Conservation (phyloP, 208 protist genomes). For the Crithidia thermophila region DNA sequence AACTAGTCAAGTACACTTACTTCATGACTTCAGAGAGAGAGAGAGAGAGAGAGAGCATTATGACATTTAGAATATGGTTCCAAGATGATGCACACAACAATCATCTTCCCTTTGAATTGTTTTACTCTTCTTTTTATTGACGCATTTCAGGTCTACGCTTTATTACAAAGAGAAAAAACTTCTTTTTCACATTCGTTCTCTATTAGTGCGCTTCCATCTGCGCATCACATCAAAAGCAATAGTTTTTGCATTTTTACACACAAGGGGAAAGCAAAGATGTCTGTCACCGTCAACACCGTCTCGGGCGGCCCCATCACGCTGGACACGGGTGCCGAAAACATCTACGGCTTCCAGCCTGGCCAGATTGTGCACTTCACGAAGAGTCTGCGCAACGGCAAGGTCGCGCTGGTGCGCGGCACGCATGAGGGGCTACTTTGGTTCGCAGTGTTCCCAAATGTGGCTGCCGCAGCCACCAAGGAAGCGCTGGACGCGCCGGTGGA, state of each 20-base stretch:
- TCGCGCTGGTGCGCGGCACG: slow-evolving; percentile 79
- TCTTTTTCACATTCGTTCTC: too few relatives aligned
- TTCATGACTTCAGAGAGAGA: too few relatives aligned
- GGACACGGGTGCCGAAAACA: slow-evolving; percentile 33
- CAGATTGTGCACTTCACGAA: slow-evolving; percentile 90
- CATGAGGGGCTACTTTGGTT: slow-evolving; percentile 81
- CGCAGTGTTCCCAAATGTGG: slow-evolving; percentile 61
- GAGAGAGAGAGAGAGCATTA: too few relatives aligned
- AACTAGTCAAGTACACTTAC: too few relatives aligned
- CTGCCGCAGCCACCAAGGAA: slow-evolving; percentile 45
- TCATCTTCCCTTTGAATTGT: neutral
- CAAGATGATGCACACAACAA: too few relatives aligned
- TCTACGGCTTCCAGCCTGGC: slow-evolving; percentile 69
- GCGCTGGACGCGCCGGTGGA: slow-evolving; percentile 74
- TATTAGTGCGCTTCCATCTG: too few relatives aligned
- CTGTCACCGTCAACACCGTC: slow-evolving; percentile 49
- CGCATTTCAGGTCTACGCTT: too few relatives aligned
- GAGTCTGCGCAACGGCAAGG: slow-evolving; percentile 85
- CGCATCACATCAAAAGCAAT: too few relatives aligned
- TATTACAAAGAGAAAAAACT: neutral
- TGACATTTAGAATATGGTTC: too few relatives aligned
- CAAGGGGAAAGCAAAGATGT: slow-evolving; percentile 12
- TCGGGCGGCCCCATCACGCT: slow-evolving; percentile 60
- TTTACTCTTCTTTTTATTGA: too few relatives aligned
- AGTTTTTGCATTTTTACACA: neutral